Evolutionary conservation across 805 yeast genomes (phyloP).

Genomic region (Zygotorulaspora chibaensis): DNA sequence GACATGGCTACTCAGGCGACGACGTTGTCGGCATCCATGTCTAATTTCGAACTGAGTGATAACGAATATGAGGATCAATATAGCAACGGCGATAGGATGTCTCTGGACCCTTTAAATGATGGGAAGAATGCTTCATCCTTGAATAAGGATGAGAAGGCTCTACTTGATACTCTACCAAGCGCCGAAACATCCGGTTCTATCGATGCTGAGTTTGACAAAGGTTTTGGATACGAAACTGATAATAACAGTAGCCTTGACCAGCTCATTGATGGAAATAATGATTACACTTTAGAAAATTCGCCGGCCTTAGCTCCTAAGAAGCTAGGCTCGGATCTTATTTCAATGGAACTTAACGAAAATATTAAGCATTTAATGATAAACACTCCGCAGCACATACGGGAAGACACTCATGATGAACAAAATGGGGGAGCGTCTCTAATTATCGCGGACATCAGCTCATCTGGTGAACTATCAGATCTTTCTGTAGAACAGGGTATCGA

Average conservation of each 20-base stretch:
- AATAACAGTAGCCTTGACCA: slow-evolving; percentile 2
- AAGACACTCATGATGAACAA: not conserved
- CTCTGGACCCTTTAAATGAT: not conserved
- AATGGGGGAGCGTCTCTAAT: not conserved
- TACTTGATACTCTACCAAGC: slow-evolving; percentile 4
- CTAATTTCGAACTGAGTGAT: slow-evolving; percentile 32
- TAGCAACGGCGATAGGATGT: not conserved
- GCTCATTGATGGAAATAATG: not conserved
- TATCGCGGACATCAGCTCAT: not conserved
- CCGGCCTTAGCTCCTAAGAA: not conserved
- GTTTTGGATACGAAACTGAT: not conserved
- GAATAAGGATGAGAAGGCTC: slow-evolving; percentile 4
- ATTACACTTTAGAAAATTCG: slow-evolving; percentile 8
- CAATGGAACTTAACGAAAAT: not conserved
- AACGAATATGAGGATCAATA: slow-evolving; percentile 15
- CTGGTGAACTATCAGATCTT: not conserved
- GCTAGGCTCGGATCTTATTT: not conserved
- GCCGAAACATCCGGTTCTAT: not conserved
- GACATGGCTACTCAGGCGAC: slow-evolving; percentile 20
- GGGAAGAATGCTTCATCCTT: not conserved
- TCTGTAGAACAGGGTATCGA: slow-evolving; percentile 13
- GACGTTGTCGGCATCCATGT: slow-evolving; percentile 23
- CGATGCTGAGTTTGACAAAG: not conserved
- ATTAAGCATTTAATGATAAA: not conserved
- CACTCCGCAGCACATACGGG: not conserved